Evolutionary conservation across 2,329 filamentous ascomycete genomes (phyloP).

Genomic region (Aspergillus costaricaensis): DNA sequence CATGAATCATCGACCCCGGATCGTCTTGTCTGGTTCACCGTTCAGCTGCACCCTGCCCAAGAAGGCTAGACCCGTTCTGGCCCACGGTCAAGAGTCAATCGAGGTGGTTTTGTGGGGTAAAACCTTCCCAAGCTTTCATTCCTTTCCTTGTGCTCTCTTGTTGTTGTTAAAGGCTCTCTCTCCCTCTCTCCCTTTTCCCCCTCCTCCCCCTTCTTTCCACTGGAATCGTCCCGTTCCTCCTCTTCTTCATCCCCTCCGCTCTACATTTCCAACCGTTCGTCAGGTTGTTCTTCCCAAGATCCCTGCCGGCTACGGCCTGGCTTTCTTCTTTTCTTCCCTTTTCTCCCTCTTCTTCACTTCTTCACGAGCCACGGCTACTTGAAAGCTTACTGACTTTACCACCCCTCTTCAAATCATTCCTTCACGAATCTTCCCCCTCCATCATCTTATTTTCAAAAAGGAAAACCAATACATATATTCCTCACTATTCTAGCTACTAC

Average conservation of each 20-base stretch:
- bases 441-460: not conserved
- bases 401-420: not conserved
- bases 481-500: too few species aligned
- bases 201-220: constrained; percentile 4
- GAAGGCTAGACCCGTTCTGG: constrained; percentile 21
- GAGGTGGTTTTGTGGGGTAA: constrained; percentile 21
- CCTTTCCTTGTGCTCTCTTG: not conserved
- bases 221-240: not conserved
- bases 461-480: too few species aligned
- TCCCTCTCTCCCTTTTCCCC: not conserved
- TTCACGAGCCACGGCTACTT: not conserved
- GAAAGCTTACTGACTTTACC: not conserved
- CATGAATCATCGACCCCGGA: constrained; percentile 4
- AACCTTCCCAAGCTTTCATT: constrained; percentile 6
- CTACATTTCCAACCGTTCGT: too few species aligned
- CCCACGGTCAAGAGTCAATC: constrained; percentile 22
- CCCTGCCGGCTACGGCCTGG: constrained; percentile 1
- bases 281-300: constrained; percentile 1
- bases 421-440: not conserved
- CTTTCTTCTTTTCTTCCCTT: not conserved
- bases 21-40: not conserved
- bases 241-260: too few species aligned
- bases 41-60: not conserved
- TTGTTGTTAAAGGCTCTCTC: not conserved
- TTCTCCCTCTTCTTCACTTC: not conserved